A percentile compares a stretch with the other conserved stretches of the same genome.
These are phyloP conservation scores for Prunus davidiana DNA, from an alignment of 306 rosid genomes.

Conservation along the genomic window DNA sequence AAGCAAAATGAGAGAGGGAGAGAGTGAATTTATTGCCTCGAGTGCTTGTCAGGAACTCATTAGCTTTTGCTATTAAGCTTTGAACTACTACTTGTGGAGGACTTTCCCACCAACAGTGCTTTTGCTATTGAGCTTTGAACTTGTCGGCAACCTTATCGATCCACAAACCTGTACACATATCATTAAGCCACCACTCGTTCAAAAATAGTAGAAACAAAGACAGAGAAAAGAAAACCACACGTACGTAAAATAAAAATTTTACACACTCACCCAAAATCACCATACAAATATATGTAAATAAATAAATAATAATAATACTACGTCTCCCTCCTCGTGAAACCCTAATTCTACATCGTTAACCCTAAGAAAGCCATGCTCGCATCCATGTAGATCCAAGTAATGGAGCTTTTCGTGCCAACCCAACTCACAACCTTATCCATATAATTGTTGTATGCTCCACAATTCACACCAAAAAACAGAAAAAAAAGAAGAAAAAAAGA, in stretches of 20 bases:
- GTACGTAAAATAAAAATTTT: neutral
- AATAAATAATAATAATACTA: neutral
- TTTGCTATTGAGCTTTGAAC: neutral
- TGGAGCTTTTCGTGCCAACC: neutral
- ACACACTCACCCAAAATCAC: neutral
- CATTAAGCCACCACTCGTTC: neutral
- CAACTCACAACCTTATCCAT: slow-evolving; percentile 7
- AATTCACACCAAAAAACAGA: neutral
- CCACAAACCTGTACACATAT: neutral
- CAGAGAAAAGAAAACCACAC: neutral
- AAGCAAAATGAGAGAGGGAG: too few species aligned
- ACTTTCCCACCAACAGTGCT: slow-evolving; percentile 38
- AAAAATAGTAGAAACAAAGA: neutral
- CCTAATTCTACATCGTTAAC: slow-evolving; percentile 20
- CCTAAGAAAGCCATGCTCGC: neutral
- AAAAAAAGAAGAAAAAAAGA: too few species aligned
- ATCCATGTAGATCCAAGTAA: neutral
- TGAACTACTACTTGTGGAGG: neutral
- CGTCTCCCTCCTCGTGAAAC: slow-evolving; percentile 29
- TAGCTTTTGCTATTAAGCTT: neutral
- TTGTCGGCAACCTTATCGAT: neutral
- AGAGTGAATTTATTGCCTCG: neutral
- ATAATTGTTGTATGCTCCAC: neutral
- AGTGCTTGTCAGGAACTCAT: neutral
- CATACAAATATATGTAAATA: neutral